Percentiles rank a stretch among this genome's conserved stretches.
Conservation (phyloP, 192 early-diverging fungal genomes). For the Rhizophagus clarus region DNA sequence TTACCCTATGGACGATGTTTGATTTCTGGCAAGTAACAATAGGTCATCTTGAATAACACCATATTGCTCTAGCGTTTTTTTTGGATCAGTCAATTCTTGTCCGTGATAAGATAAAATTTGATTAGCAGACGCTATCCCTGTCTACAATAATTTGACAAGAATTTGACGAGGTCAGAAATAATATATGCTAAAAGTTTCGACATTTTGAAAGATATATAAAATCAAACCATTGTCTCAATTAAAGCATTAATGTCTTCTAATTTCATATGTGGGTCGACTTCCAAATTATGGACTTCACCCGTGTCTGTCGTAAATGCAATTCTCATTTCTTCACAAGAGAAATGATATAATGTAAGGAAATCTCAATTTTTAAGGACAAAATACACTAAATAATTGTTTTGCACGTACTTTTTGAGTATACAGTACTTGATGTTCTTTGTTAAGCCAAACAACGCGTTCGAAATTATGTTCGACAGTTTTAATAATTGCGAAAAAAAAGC, state of each 20-base stretch:
- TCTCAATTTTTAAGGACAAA: not conserved
- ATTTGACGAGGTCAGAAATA: too few relatives aligned
- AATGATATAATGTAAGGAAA: not conserved
- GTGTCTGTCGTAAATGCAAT: conserved; percentile 59
- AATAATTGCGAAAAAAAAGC: too few relatives aligned
- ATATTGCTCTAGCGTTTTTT: conserved; percentile 65
- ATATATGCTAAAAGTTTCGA: not conserved
- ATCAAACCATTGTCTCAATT: conserved; percentile 75
- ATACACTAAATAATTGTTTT: not conserved
- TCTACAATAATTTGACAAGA: conserved; percentile 43
- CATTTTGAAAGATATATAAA: not conserved
- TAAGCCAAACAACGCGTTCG: not conserved
- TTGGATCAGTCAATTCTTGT: conserved; percentile 54
- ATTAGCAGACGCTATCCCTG: conserved; percentile 59
- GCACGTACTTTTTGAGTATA: not conserved
- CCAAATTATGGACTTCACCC: conserved; percentile 64
- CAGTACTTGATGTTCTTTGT: not conserved
- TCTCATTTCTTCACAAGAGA: conserved; percentile 48
- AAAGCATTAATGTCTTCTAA: conserved; percentile 79
- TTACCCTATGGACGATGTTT: conserved; percentile 14
- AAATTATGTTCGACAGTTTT: not conserved
- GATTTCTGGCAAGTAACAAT: conserved; percentile 56
- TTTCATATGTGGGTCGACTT: conserved; percentile 74
- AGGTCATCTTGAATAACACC: conserved; percentile 76
- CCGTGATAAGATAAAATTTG: conserved; percentile 75